Conservation (phyloP, 768 basidiomycete genomes). For the Punctularia strigosozonata region DNA sequence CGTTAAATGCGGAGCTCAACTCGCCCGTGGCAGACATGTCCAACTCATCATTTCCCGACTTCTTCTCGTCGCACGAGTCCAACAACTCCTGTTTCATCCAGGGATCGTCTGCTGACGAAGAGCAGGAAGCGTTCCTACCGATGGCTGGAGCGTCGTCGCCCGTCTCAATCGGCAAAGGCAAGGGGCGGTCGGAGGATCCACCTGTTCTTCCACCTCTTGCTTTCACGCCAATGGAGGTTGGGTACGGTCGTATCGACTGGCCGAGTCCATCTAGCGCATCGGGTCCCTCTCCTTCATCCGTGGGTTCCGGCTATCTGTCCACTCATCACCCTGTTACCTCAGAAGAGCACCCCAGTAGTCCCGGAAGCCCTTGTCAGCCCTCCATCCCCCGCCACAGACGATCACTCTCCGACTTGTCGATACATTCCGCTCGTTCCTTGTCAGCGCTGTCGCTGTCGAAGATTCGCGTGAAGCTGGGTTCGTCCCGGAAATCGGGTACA, state of each 20-base stretch:
- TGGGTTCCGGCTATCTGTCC: slow-evolving; percentile 13
- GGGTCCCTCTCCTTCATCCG: slow-evolving; percentile 22
- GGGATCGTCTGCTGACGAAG: neutral
- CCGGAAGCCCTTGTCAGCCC: neutral
- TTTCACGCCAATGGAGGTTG: slow-evolving; percentile 44
- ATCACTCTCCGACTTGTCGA: slow-evolving; percentile 45
- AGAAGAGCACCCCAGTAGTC: slow-evolving; percentile 5
- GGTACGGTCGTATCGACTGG: slow-evolving; percentile 28
- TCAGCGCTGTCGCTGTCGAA: slow-evolving; percentile 35
- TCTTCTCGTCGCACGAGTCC: no score
- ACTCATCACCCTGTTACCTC: no score
- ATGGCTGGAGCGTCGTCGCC: slow-evolving; percentile 5
- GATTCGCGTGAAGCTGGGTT: slow-evolving; percentile 34
- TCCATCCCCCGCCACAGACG: slow-evolving; percentile 34
- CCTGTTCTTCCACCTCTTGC: slow-evolving; percentile 56
- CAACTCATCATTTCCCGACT: no score
- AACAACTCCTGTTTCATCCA: no score
- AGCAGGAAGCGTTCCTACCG: slow-evolving; percentile 1
- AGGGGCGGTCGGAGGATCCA: slow-evolving; percentile 33
- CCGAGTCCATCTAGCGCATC: slow-evolving; percentile 17
- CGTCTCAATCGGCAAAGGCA: slow-evolving; percentile 33
- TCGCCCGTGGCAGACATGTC: no score
- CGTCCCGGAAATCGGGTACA: slow-evolving; percentile 29
- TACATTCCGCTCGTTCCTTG: slow-evolving; percentile 28
- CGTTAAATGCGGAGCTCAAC: no score